Conservation (phyloP, 2,329 filamentous ascomycete species). For the Exutisphaerella laricina region DNA sequence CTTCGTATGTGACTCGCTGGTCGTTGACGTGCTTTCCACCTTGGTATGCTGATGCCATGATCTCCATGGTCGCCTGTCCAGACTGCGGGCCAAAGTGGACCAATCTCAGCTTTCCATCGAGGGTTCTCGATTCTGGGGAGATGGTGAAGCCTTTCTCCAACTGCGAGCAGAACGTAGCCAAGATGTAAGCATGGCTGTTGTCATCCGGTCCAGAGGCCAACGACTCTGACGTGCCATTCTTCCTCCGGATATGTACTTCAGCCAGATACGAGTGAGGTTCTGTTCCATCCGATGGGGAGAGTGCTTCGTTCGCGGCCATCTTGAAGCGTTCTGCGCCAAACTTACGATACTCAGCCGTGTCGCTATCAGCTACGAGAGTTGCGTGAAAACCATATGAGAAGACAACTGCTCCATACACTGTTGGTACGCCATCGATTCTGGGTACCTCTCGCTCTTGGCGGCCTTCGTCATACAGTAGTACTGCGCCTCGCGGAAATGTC, state of each 20-base stretch:
- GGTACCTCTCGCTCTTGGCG: slow-evolving; percentile 38
- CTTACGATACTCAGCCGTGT: slow-evolving; percentile 72
- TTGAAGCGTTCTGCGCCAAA: slow-evolving; percentile 74
- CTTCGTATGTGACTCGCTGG: slow-evolving; percentile 61
- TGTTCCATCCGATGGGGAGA: slow-evolving; percentile 53
- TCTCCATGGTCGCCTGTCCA: slow-evolving; percentile 63
- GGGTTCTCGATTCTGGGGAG: slow-evolving; percentile 63
- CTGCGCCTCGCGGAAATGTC: slow-evolving; percentile 42
- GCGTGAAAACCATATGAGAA: slow-evolving; percentile 88
- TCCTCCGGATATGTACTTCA: slow-evolving; percentile 43
- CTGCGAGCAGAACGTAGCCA: slow-evolving; percentile 71
- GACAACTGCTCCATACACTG: slow-evolving; percentile 69
- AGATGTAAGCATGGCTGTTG: slow-evolving; percentile 64
- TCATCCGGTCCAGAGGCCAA: slow-evolving; percentile 25
- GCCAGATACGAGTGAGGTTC: slow-evolving; percentile 54
- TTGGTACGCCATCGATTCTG: slow-evolving; percentile 28
- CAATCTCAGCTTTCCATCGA: slow-evolving; percentile 66
- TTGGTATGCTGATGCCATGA: slow-evolving; percentile 64
- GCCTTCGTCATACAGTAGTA: slow-evolving; percentile 40
- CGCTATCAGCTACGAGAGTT: slow-evolving; percentile 81
- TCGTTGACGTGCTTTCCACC: slow-evolving; percentile 52
- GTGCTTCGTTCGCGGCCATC: slow-evolving; percentile 72
- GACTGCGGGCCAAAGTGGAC: slow-evolving; percentile 67
- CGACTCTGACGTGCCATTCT: too few relatives aligned
- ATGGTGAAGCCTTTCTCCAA: slow-evolving; percentile 79